These are phyloP conservation scores for Heimioporus sp. DNA, from an alignment of 768 basidiomycete genomes.

Conservation along the genomic window DNA sequence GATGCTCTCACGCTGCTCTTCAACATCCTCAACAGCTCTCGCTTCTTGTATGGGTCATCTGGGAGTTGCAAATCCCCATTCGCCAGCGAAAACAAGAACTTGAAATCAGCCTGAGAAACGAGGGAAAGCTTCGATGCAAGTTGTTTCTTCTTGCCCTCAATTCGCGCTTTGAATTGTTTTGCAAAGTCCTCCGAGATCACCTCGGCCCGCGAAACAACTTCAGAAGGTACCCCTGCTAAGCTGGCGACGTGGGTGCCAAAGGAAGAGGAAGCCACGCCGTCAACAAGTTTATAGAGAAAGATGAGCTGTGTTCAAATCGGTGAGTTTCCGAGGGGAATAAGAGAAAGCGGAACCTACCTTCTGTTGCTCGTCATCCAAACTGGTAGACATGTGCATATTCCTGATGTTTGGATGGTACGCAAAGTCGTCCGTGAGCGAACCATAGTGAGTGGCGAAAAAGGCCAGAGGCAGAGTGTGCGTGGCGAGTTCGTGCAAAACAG, in stretches of 20 bases:
- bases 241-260: slow-evolving; percentile 95
- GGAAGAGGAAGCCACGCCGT: slow-evolving; percentile 82
- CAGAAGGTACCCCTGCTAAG: slow-evolving; percentile 85
- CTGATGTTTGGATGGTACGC: slow-evolving; percentile 89
- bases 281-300: slow-evolving; percentile 93
- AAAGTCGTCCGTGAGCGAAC: slow-evolving; percentile 92
- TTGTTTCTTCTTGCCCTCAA: slow-evolving; percentile 55
- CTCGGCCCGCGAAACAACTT: slow-evolving; percentile 88
- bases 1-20: slow-evolving; percentile 41
- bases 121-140: slow-evolving; percentile 67
- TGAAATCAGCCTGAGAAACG: slow-evolving; percentile 87
- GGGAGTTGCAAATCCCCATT: slow-evolving; percentile 52
- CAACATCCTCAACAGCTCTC: slow-evolving; percentile 53
- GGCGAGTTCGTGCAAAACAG: slow-evolving; percentile 91
- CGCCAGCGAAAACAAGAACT: slow-evolving; percentile 66
- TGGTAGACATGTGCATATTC: slow-evolving; percentile 94
- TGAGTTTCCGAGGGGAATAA: neutral
- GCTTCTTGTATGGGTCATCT: slow-evolving; percentile 49
- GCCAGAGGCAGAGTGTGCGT: slow-evolving; percentile 89
- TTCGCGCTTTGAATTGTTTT: slow-evolving; percentile 77
- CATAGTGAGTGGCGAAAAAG: slow-evolving; percentile 98
- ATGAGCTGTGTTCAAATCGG: slow-evolving; percentile 53
- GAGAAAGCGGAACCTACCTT: slow-evolving; percentile 49
- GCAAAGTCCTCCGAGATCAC: slow-evolving; percentile 85
- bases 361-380: slow-evolving; percentile 88